Base-by-base conservation (phyloP, 75 land plant species). In the Selaginella moellendorffii region DNA sequence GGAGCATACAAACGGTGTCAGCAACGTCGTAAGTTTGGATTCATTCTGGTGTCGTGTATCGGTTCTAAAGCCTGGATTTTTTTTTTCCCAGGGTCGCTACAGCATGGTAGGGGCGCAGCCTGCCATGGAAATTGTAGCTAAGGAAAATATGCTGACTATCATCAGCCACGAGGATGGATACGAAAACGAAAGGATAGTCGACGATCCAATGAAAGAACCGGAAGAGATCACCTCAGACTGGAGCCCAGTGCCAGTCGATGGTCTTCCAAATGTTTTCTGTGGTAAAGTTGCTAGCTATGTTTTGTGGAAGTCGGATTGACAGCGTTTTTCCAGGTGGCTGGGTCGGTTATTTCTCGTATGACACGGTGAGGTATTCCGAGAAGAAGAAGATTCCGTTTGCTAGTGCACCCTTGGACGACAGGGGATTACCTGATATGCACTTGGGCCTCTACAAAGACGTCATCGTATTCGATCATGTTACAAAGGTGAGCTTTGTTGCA, bases 311-410 rank as follows among this genome's bases (percentile, higher is more conserved):
- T n/a, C n/a, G n/a, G n/a, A n/a, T n/a, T n/a, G n/a, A n/a, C n/a
- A n/a, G n/a, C n/a, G n/a, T 69, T 27, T 62, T 27, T 61, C 42
- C 81, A 93, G 98, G 98, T 74, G 98, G 98, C 25, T 93, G 98
- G 98, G 90, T 83, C 24, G 98, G 98, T 2, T 93, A 82, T 65
- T 93, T 93, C 68, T 93, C 98, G 20, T 93, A 93, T 77, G 98
- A 93, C 71, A 83, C 98, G 1, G 87, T 93, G 64, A 83, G 98
- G 24, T 93, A 85, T 77, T 88, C 79, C 0, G 98, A 93, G 75
- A 93, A 75, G 71, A 93, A 79, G 53, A 93, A 88, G 70, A 30
- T 93, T 54, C 98, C 98, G 19, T 85, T 93, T 74, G 81, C 81
- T 27, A 68, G 52, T 64, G 87, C 98, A 63, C 96, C 98, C 21